Base-by-base conservation (phyloP, 1,284 basidiomycete species). In the Sanghuangporus baumii region DNA sequence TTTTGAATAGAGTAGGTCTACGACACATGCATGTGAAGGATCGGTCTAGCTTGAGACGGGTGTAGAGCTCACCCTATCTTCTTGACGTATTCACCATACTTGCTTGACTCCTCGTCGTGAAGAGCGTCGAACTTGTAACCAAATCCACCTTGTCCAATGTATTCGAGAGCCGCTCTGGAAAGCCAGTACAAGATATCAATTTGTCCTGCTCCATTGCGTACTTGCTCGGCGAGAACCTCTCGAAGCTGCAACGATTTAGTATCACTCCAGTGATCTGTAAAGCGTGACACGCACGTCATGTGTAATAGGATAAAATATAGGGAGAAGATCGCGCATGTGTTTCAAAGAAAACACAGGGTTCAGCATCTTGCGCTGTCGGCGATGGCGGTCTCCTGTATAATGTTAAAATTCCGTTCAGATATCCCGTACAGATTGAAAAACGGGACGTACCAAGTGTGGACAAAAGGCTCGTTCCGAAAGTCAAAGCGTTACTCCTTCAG, bases 171-270 rank as follows among this genome's bases (percentile, higher is more conserved):
- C 5, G 71, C 70, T 16, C 74, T 71, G 1, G 72, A 68, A 71
- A 76, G 74, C 76, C 76, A 79, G n/a, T 73, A 67, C 12, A 76
- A 60, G 26, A 79, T 62, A 72, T 82, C 69, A 70, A 81, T 66
- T 68, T 81, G 69, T n/a, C 65, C 52, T 0, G 64, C 36, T 11
- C 71, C 67, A 26, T 59, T 34, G 20, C 52, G 34, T 3, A 68
- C 58, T 57, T 57, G 56, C 16, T 41, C 48, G 26, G 31, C 54
- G 12, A 71, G 52, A 6, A 67, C 71, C 6, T 77, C 73, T 43
- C 71, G 73, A 41, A 66, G 59, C 70, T 69, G n/a, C 67, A 59
- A 57, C 1, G 4, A 66, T 72, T 6, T 76, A 72, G 41, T 71
- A 58, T 38, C 11, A 41, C 55, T 37, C 54, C 11, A 8, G 36